Conservation (phyloP, 306 rosid genomes). For the Castanea mollissima region DNA sequence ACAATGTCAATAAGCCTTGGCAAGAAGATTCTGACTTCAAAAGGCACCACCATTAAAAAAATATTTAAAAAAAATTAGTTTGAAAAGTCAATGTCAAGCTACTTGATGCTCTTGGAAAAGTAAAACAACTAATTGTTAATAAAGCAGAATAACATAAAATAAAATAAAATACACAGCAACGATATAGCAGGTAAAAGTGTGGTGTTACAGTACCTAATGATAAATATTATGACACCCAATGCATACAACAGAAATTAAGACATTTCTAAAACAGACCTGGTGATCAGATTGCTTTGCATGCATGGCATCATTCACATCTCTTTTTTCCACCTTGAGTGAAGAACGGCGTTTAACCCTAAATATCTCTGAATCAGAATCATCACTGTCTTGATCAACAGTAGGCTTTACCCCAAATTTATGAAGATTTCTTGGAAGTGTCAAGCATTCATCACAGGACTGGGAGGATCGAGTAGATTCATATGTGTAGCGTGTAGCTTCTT, state of each 20-base stretch:
- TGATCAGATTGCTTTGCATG: constrained; percentile 50
- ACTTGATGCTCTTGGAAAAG: background rate
- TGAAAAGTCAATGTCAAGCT: background rate
- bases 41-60: no score
- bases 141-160: background rate
- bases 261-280: constrained; percentile 48
- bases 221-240: background rate
- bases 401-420: constrained; percentile 37
- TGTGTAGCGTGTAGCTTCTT: constrained; percentile 28
- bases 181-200: background rate
- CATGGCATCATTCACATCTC: constrained; percentile 32
- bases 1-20: no score
- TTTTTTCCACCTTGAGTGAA: constrained; percentile 66
- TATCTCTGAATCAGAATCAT: constrained; percentile 77
- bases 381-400: constrained; percentile 49
- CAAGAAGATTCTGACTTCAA: no score
- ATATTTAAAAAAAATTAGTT: no score
- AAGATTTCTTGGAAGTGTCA: constrained; percentile 28
- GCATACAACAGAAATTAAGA: background rate
- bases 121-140: background rate
- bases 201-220: background rate
- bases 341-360: constrained; percentile 96
- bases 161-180: background rate
- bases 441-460: constrained; percentile 36
- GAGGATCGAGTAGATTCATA: constrained; percentile 50